A percentile compares a stretch with the other conserved stretches of the same genome.
Conservation (phyloP, 139 green algal species). For the Chlamydomonas incerta region DNA sequence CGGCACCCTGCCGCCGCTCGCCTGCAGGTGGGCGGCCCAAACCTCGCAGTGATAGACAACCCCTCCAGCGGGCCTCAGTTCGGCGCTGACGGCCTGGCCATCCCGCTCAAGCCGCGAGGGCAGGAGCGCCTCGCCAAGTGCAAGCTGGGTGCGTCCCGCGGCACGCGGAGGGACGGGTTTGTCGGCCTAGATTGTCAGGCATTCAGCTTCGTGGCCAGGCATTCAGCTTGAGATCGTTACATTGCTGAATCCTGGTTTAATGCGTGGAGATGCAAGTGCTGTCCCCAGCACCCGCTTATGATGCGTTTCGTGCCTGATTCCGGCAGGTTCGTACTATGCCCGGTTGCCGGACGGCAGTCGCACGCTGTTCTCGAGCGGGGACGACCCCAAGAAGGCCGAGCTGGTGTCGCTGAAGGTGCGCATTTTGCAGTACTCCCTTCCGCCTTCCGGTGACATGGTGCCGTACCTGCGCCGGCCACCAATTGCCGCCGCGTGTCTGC, state of each 20-base stretch:
- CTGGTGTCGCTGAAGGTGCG: conserved; percentile 58
- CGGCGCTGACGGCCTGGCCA: conserved; percentile 78
- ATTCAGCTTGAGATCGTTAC: no score
- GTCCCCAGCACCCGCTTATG: no score
- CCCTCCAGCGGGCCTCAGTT: conserved; percentile 67
- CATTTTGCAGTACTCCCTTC: background rate
- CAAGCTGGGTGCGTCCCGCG: conserved; percentile 57
- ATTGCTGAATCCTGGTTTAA: no score
- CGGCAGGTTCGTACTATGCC: conserved; percentile 67
- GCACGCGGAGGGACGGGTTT: background rate
- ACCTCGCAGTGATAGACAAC: conserved; percentile 71
- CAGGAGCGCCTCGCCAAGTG: conserved; percentile 56
- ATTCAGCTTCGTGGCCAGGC: no score
- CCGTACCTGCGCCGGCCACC: no score
- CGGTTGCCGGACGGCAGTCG: conserved; percentile 59
- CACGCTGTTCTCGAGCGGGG: conserved; percentile 65
- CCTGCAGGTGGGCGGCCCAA: conserved; percentile 29
- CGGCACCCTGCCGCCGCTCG: no score
- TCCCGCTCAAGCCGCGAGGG: conserved; percentile 60
- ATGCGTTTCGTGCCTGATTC: no score
- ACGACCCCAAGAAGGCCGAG: conserved; percentile 51
- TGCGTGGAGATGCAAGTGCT: no score
- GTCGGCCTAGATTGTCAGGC: no score
- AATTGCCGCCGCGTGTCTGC: no score
- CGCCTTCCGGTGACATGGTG: no score